phyloP scores from a whole-genome alignment of 306 rosid species.

The Trichosanthes truncata region DNA sequence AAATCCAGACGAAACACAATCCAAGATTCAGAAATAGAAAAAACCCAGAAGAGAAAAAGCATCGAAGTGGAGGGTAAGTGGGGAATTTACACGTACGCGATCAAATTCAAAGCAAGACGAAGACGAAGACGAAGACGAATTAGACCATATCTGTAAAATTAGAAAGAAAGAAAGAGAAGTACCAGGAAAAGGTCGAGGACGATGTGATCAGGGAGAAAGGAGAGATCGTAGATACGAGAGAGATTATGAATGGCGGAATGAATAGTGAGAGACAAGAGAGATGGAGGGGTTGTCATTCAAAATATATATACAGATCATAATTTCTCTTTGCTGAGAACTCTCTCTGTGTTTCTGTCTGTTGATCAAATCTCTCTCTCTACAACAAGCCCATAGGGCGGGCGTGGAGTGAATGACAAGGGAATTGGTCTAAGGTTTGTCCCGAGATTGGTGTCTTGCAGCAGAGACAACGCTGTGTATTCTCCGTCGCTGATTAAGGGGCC shows the following conservation, averaged over 20 bases:
- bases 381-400: not conserved
- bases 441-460: slow-evolving; percentile 19
- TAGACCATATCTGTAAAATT: not conserved
- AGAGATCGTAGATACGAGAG: slow-evolving; percentile 77
- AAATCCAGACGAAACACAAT: not conserved
- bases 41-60: not conserved
- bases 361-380: not conserved
- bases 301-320: not conserved
- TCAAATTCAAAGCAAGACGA: not conserved
- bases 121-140: not conserved
- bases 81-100: not conserved
- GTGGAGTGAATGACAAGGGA: not conserved
- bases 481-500: slow-evolving; percentile 10
- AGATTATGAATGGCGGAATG: slow-evolving; percentile 82
- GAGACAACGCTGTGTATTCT: slow-evolving; percentile 1
- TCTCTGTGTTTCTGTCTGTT: not conserved
- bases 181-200: slow-evolving; percentile 76
- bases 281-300: slow-evolving; percentile 73
- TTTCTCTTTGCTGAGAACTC: not conserved
- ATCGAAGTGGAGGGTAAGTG: not conserved
- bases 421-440: slow-evolving; percentile 21
- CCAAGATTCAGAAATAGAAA: slow-evolving; percentile 7
- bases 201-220: slow-evolving; percentile 84
- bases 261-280: slow-evolving; percentile 67
- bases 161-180: not conserved